phyloP scores from a whole-genome alignment of 495 filamentous ascomycete genomes.

The Lophium mytilinum region DNA sequence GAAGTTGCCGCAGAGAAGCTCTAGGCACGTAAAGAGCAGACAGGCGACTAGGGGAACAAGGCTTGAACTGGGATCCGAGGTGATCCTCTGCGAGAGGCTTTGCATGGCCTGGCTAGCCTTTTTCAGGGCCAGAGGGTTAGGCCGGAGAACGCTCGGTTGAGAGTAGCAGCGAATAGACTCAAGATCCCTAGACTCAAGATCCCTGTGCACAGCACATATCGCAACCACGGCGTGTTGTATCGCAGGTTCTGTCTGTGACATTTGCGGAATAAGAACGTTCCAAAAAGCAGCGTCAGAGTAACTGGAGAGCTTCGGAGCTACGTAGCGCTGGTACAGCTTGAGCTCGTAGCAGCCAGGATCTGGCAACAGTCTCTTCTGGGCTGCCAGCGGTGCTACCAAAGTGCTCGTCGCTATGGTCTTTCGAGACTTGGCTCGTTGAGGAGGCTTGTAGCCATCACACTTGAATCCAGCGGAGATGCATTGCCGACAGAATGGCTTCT shows the following conservation, averaged over 20 bases:
- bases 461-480: neutral
- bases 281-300: neutral
- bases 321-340: neutral
- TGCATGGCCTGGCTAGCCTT: neutral
- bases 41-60: neutral
- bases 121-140: neutral
- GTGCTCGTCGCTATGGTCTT: neutral
- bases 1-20: neutral
- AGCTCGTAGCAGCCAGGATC: neutral
- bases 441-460: neutral
- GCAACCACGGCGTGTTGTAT: neutral
- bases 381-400: neutral
- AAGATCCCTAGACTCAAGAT: neutral
- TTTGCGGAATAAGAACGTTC: neutral
- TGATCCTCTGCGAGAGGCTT: neutral
- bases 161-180: neutral
- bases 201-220: neutral
- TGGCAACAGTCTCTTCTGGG: neutral
- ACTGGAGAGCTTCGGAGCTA: neutral
- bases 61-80: neutral
- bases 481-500: neutral
- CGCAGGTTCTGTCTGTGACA: neutral
- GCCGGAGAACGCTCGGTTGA: neutral
- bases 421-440: neutral
- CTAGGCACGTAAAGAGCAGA: neutral